A percentile compares a stretch with the other conserved stretches of the same genome.
phyloP scores from a whole-genome alignment of 768 basidiomycete genomes.

The Auricularia auricula-judae region DNA sequence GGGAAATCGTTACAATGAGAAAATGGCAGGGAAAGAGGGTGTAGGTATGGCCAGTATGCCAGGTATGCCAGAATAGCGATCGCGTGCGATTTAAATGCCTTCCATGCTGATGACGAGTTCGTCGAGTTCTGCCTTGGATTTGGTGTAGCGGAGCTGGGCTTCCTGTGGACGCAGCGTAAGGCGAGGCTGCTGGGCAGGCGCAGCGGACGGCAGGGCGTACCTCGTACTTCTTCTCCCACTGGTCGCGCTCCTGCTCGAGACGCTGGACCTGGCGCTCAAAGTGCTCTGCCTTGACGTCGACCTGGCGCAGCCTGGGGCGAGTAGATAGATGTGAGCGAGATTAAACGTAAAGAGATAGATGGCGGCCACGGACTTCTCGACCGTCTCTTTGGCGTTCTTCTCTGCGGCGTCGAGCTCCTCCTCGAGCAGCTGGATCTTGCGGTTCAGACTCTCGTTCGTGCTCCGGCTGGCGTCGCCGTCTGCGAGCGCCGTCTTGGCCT shows the following conservation, averaged over 20 bases:
- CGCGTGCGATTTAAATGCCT: constrained; percentile 37
- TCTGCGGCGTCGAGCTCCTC: constrained; percentile 93
- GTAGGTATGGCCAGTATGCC: background rate
- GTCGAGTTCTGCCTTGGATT: constrained; percentile 71
- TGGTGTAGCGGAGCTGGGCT: constrained; percentile 52
- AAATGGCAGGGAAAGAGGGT: background rate
- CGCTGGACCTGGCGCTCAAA: constrained; percentile 86
- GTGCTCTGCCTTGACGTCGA: constrained; percentile 98
- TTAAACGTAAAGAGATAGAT: background rate
- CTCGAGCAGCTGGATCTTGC: constrained; percentile 88
- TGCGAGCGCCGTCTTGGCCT: constrained; percentile 50
- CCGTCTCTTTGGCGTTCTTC: constrained; percentile 92
- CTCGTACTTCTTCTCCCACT: constrained; percentile 92
- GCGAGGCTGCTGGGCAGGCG: background rate
- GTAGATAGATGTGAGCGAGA: constrained; percentile 2
- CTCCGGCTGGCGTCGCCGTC: constrained; percentile 64
- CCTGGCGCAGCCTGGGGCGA: constrained; percentile 68
- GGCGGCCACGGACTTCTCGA: constrained; percentile 69
- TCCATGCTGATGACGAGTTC: constrained; percentile 74
- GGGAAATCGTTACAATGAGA: background rate
- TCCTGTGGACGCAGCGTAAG: constrained; percentile 38
- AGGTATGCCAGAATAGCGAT: background rate
- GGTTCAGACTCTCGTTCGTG: constrained; percentile 56
- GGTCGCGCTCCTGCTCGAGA: constrained; percentile 82
- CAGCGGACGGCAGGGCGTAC: constrained; percentile 30